These are phyloP conservation scores for Eremothecium cymbalariae DNA, from an alignment of 1,139 yeast species.

Conservation along the genomic window DNA sequence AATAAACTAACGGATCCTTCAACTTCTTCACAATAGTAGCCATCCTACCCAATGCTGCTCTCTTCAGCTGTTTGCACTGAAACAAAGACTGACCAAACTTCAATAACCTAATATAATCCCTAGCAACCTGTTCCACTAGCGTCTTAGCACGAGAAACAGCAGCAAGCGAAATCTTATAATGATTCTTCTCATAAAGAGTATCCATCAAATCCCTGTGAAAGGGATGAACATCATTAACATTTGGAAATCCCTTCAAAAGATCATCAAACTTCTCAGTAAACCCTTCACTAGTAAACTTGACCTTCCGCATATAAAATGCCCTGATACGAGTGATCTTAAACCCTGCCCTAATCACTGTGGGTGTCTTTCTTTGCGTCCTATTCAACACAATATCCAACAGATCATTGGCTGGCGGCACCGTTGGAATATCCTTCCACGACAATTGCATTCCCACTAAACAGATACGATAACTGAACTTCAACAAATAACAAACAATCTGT, in stretches of 20 bases:
- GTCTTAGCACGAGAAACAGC: conserved; percentile 91
- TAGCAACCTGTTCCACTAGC: conserved; percentile 86
- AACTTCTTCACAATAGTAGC: conserved; percentile 93
- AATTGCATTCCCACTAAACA: too few relatives aligned
- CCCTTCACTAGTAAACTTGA: conserved; percentile 91
- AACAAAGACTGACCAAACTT: conserved; percentile 96
- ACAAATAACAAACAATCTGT: too few relatives aligned
- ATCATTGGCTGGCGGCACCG: conserved; percentile 86
- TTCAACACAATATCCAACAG: conserved; percentile 93
- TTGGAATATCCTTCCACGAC: conserved; percentile 96
- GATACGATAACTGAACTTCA: too few relatives aligned
- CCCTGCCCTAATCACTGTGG: conserved; percentile 95
- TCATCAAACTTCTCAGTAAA: conserved; percentile 87
- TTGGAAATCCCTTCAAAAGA: conserved; percentile 81
- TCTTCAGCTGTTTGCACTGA: conserved; percentile 95
- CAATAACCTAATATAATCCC: conserved; percentile 88
- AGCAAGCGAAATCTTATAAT: conserved; percentile 94
- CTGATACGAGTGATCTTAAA: conserved; percentile 93
- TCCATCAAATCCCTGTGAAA: conserved; percentile 97
- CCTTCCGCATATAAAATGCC: conserved; percentile 98
- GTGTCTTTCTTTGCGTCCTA: conserved; percentile 97
- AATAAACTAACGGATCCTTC: conserved; percentile 84
- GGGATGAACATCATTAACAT: conserved; percentile 95
- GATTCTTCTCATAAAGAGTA: conserved; percentile 94
- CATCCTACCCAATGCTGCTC: conserved; percentile 99